Base-by-base conservation (phyloP, 257 asterid genomes). In the Rhazya stricta region DNA sequence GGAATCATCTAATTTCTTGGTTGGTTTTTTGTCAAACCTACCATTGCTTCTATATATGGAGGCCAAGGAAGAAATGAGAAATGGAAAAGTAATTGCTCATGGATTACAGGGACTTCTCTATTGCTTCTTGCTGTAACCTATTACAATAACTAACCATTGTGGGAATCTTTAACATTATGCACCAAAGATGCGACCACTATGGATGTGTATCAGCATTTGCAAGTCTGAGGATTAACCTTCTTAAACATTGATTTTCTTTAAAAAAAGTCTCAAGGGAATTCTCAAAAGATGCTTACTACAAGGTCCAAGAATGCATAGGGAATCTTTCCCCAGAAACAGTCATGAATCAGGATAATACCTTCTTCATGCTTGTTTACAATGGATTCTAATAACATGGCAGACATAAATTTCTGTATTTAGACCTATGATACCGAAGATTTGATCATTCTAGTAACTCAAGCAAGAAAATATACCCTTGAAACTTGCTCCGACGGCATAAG, bases 401-500 rank as follows among this genome's bases (percentile, higher is more conserved):
- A 29, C 41, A 61, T 9, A 57, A 61, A 16, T 11, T 30, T 15
- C 9, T 5, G n/a, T 61, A 3, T 29, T 0, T 5, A 12, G 23
- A 54, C 29, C 6, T 27, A 6, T 16, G 15, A 30, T 43, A 43
- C 9, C 12, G 34, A 9, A 48, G 4, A 32, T 13, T 10, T 61
- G 30, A 21, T 46, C 21, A 4, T 10, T 69, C 10, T 25, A 77
- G 63, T 21, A 51, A 61, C 30, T 61, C n/a, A 23, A 21, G 50
- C 18, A 8, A 66, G 7, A 67, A 29, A 48, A 32, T 16, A 21
- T 67, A 94, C 98, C 95, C 79, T 91, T 90, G 67, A 94, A 94
- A 81, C 98, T 94, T 68, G 91, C 98, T 77, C 97, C 97, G 56
- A 84, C 97, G 21, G 98, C 98, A 81, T 92, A 94, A 76, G 98